Conservation (phyloP, 1,284 basidiomycete genomes). For the Trametes versicolor region DNA sequence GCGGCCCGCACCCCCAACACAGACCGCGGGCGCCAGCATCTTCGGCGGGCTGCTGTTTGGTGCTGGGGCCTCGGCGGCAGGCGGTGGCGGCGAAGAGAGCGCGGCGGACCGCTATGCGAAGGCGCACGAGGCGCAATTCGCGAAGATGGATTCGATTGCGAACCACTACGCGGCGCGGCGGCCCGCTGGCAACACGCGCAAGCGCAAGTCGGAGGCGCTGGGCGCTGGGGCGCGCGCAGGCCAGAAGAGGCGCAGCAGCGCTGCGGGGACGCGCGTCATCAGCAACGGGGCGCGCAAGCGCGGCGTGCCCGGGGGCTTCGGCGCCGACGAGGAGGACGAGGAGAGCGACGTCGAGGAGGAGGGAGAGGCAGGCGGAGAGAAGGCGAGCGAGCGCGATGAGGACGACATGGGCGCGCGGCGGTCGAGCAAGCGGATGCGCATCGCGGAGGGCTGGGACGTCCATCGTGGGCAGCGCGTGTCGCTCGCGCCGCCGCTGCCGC, state of each 20-base stretch:
- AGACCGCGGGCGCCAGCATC: slow-evolving; percentile 7
- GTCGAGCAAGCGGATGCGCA: slow-evolving; percentile 54
- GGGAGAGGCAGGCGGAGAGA: slow-evolving; percentile 47
- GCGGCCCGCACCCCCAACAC: slow-evolving; percentile 5
- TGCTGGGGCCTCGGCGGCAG: neutral
- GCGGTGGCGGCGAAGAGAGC: neutral
- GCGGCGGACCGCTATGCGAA: slow-evolving; percentile 60
- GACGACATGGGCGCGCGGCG: slow-evolving; percentile 43
- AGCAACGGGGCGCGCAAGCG: slow-evolving; percentile 57
- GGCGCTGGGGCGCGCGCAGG: slow-evolving; percentile 40
- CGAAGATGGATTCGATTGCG: slow-evolving; percentile 81
- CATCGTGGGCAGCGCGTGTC: slow-evolving; percentile 47
- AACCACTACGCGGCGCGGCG: slow-evolving; percentile 65
- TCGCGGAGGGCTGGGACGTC: slow-evolving; percentile 44
- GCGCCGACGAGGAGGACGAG: slow-evolving; percentile 54
- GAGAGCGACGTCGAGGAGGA: slow-evolving; percentile 52
- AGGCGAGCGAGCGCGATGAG: slow-evolving; percentile 45
- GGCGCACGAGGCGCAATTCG: slow-evolving; percentile 69
- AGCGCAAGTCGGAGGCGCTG: slow-evolving; percentile 54
- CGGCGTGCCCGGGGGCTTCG: slow-evolving; percentile 64
- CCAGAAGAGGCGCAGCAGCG: slow-evolving; percentile 51
- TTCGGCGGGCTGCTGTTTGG: slow-evolving; percentile 13
- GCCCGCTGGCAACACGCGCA: slow-evolving; percentile 48
- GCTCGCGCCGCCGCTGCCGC: slow-evolving; percentile 39
- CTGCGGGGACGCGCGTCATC: slow-evolving; percentile 55